Percentiles rank a stretch among this genome's conserved stretches.
Conservation (phyloP, 108 stramenopile genomes). For the Poteriospumella lacustris region DNA sequence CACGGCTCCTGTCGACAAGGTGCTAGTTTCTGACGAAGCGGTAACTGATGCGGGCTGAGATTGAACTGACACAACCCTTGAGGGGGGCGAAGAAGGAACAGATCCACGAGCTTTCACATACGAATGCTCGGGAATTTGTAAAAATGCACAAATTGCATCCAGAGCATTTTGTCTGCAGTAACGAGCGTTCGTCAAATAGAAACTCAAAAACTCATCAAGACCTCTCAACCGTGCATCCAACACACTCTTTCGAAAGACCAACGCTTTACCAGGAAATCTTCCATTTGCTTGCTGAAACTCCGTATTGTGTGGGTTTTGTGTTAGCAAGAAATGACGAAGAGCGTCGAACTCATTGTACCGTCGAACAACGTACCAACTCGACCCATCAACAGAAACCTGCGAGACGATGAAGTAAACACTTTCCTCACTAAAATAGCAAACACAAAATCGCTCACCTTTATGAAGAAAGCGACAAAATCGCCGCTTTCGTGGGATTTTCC, state of each 20-base stretch:
- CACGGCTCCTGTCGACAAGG: no score
- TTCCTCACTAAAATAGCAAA: background rate
- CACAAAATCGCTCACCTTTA: background rate
- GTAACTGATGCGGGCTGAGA: no score
- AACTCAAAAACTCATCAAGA: background rate
- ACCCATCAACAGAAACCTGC: background rate
- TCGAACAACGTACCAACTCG: background rate
- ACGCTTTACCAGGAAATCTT: background rate
- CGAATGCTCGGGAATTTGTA: background rate
- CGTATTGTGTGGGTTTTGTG: background rate
- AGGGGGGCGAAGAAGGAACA: no score
- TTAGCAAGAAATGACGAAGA: background rate
- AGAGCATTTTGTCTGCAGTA: background rate
- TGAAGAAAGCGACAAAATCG: background rate
- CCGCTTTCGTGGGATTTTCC: background rate
- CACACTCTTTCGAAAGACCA: background rate
- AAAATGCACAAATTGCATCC: slow-evolving; percentile 3
- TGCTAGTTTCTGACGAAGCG: no score
- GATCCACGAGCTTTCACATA: no score
- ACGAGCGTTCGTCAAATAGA: background rate
- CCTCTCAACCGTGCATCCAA: background rate
- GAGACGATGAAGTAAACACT: background rate
- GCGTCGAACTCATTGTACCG: slow-evolving; percentile 5
- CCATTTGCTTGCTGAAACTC: background rate
- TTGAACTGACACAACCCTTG: no score